Evolutionary conservation across 306 rosid genomes (phyloP).

Genomic region (Sophora flavescens): DNA sequence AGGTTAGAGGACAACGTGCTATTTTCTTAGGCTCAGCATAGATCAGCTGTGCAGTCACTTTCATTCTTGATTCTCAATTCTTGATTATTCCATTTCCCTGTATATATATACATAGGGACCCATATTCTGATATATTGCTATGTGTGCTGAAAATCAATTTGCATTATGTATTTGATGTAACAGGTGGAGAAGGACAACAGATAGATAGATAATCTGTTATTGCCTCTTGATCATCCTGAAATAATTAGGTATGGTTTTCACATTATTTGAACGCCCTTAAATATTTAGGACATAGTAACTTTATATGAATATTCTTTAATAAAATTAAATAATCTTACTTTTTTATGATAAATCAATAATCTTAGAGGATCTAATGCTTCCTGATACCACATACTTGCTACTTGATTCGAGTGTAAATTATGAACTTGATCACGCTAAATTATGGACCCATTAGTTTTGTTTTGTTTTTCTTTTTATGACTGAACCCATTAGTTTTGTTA

Average conservation of each 20-base stretch:
- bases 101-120: too few species aligned
- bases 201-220: neutral
- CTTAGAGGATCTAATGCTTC: too few species aligned
- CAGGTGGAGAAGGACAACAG: neutral
- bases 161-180: neutral
- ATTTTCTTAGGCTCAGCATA: neutral
- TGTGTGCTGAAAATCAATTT: neutral
- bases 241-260: neutral
- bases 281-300: too few species aligned
- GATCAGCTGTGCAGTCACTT: neutral
- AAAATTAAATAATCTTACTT: too few species aligned
- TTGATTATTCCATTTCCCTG: neutral
- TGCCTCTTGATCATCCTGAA: neutral
- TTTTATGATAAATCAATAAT: too few species aligned
- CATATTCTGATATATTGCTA: too few species aligned
- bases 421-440: neutral
- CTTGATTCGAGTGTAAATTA: neutral
- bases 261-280: too few species aligned
- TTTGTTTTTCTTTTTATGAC: too few species aligned
- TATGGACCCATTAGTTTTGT: too few species aligned
- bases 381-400: too few species aligned
- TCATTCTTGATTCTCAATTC: neutral
- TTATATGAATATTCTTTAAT: too few species aligned
- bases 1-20: neutral
- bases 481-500: too few species aligned